phyloP scores from a whole-genome alignment of 257 asterid species.

The Anisodus acutangulus region DNA sequence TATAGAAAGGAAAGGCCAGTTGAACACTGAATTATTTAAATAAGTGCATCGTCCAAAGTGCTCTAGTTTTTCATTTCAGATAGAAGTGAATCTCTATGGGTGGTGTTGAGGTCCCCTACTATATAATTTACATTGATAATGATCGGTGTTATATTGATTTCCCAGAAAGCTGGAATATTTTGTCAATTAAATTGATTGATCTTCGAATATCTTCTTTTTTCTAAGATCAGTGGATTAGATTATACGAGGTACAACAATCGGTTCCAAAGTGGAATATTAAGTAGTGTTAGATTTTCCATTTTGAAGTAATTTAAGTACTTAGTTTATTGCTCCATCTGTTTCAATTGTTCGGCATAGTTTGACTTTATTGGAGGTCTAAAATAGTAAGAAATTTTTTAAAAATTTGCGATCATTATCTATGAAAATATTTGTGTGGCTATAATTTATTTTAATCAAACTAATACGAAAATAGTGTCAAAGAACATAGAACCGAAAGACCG shows the following conservation, averaged over 20 bases:
- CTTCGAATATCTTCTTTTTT: neutral
- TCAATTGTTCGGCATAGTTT: too few relatives aligned
- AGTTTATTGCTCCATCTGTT: neutral
- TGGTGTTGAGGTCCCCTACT: slow-evolving; percentile 10
- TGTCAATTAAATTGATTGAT: neutral
- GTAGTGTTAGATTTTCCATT: neutral
- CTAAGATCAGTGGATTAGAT: neutral
- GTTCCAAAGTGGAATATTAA: neutral
- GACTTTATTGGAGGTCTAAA: too few relatives aligned
- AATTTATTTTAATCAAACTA: too few relatives aligned
- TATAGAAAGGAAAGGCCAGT: neutral
- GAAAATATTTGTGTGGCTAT: too few relatives aligned
- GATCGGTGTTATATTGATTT: neutral
- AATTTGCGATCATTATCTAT: too few relatives aligned
- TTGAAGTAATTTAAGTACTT: neutral
- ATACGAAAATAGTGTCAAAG: too few relatives aligned
- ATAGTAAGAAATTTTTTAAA: too few relatives aligned
- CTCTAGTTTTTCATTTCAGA: slow-evolving; percentile 14
- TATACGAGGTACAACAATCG: neutral
- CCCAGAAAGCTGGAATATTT: neutral
- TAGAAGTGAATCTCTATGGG: slow-evolving; percentile 38
- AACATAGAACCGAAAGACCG: too few relatives aligned
- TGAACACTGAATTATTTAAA: neutral
- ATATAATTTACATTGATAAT: neutral
- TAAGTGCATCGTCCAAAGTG: neutral